phyloP scores from a whole-genome alignment of 495 filamentous ascomycete genomes.

The Aspergillus carlsbadensis region DNA sequence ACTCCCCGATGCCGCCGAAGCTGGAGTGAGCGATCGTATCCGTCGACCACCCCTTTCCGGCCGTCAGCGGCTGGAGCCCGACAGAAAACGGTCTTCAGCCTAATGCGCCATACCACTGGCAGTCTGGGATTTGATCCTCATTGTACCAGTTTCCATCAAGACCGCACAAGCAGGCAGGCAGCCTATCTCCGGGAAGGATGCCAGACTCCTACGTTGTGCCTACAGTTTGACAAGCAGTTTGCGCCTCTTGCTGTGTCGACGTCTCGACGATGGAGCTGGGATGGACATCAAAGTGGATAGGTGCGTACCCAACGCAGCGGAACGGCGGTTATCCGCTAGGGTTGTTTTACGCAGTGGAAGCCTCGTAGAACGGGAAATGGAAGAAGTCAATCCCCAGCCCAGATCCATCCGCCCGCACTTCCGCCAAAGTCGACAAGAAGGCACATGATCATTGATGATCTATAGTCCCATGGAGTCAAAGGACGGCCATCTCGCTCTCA shows the following conservation, averaged over 20 bases:
- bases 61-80: conserved; percentile 23
- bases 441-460: not conserved
- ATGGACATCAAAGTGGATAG: not conserved
- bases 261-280: not conserved
- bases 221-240: too few relatives aligned
- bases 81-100: conserved; percentile 27
- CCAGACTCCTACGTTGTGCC: too few relatives aligned
- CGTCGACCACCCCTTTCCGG: not conserved
- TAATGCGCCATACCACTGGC: conserved; percentile 11
- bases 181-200: too few relatives aligned
- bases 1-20: too few relatives aligned
- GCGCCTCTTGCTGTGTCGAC: too few relatives aligned
- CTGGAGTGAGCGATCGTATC: not conserved
- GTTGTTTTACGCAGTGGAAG: conserved; percentile 26
- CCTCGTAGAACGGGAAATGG: conserved; percentile 26
- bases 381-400: conserved; percentile 27
- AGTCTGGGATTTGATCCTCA: not conserved
- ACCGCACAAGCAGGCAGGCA: not conserved
- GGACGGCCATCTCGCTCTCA: too few relatives aligned
- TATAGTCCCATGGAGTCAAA: too few relatives aligned
- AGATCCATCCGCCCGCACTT: conserved; percentile 1
- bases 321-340: conserved; percentile 19
- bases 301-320: conserved; percentile 20
- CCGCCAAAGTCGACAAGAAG: not conserved
- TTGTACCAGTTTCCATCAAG: not conserved